These are phyloP conservation scores for Arctium lappa DNA, from an alignment of 129 eudicot species.

Conservation along the genomic window DNA sequence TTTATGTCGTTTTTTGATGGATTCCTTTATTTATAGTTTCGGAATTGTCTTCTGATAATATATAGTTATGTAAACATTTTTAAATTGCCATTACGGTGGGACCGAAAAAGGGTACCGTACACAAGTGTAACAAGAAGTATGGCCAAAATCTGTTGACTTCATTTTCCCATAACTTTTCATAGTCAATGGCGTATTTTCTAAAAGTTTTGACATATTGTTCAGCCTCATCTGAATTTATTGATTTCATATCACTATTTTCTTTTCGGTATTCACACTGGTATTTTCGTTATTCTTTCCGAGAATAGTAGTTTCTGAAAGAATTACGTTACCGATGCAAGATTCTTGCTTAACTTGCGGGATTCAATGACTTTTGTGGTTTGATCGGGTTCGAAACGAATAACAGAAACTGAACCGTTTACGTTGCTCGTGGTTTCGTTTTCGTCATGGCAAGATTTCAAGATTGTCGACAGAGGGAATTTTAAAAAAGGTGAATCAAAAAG, in stretches of 20 bases:
- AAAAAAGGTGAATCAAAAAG: slow-evolving; percentile 1
- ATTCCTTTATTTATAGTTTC: no score
- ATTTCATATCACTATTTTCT: not conserved
- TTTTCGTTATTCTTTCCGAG: not conserved
- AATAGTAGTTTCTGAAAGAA: not conserved
- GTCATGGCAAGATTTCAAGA: not conserved
- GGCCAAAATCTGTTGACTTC: slow-evolving; percentile 8
- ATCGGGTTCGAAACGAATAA: not conserved
- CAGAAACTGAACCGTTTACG: not conserved
- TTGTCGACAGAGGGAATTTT: slow-evolving; percentile 1
- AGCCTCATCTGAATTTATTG: not conserved
- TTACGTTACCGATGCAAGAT: not conserved
- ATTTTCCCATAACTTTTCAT: not conserved
- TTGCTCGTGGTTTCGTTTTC: not conserved
- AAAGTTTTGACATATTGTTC: not conserved
- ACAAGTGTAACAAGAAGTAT: not conserved
- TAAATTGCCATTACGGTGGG: not conserved
- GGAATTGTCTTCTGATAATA: not conserved
- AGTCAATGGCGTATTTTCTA: not conserved
- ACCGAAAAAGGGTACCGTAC: not conserved
- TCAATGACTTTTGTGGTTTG: not conserved
- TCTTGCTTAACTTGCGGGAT: not conserved
- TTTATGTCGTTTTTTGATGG: not conserved
- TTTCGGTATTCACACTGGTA: slow-evolving; percentile 25
- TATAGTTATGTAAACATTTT: not conserved